A percentile compares a stretch with the other conserved stretches of the same genome.
phyloP scores from a whole-genome alignment of 1,139 yeast genomes.

The Diutina catenulata region DNA sequence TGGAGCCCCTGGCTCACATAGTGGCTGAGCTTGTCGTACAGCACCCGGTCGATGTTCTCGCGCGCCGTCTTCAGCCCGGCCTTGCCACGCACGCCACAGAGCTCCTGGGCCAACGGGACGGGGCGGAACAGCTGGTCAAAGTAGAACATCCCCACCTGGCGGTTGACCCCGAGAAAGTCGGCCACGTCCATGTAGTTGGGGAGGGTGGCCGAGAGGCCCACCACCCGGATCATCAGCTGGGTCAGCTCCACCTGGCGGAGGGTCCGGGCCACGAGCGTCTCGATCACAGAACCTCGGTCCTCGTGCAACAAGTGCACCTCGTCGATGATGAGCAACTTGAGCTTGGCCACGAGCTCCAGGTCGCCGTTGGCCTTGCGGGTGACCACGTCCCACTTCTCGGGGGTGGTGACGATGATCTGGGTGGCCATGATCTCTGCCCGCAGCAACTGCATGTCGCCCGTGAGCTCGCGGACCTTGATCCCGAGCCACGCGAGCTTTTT shows the following conservation, averaged over 20 bases:
- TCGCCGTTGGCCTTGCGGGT: constrained; percentile 85
- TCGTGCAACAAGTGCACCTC: constrained; percentile 5
- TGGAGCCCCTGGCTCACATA: constrained; percentile 66
- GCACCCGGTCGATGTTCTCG: constrained; percentile 85
- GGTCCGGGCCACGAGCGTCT: constrained; percentile 3
- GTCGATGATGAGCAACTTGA: constrained; percentile 1
- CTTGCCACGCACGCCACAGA: constrained; percentile 45
- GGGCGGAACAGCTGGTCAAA: constrained; percentile 5
- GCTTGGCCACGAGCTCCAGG: constrained; percentile 12
- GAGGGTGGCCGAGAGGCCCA: constrained; percentile 3
- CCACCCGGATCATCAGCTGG: constrained; percentile 55
- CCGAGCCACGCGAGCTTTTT: constrained; percentile 77
- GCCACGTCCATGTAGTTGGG: constrained; percentile 5
- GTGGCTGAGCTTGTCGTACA: constrained; percentile 69
- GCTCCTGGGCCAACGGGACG: constrained; percentile 1
- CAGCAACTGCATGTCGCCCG: constrained; percentile 96
- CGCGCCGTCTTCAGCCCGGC: constrained; percentile 66
- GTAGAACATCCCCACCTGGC: constrained; percentile 23
- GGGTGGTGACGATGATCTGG: constrained; percentile 91
- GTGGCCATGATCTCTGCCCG: constrained; percentile 73
- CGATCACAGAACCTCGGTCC: constrained; percentile 4
- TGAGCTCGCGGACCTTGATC: constrained; percentile 73
- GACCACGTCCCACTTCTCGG: constrained; percentile 98
- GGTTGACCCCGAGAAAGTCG: constrained; percentile 37
- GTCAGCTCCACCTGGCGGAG: constrained; percentile 62